These are phyloP conservation scores for Moesziomyces sp. DNA, from an alignment of 1,284 basidiomycete genomes.

Conservation along the genomic window DNA sequence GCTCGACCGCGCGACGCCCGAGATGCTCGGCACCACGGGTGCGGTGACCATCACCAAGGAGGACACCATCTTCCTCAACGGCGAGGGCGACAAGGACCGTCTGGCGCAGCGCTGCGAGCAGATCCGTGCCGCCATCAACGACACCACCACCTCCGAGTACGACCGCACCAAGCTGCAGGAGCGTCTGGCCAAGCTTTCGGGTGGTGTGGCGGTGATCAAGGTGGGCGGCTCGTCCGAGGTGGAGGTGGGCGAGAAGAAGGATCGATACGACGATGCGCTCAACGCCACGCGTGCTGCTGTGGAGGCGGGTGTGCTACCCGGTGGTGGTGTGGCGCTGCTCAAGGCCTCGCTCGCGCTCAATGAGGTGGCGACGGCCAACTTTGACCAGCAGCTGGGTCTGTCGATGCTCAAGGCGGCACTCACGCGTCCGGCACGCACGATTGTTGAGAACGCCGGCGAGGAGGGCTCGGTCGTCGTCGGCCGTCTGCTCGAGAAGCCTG, in stretches of 20 bases:
- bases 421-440: constrained; percentile 81
- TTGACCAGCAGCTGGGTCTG: constrained; percentile 96
- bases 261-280: constrained; percentile 95
- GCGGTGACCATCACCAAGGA: constrained; percentile 97
- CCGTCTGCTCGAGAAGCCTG: constrained; percentile 68
- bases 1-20: constrained; percentile 87
- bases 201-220: constrained; percentile 98
- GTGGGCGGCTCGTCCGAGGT: constrained; percentile 94
- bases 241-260: constrained; percentile 99
- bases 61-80: constrained; percentile 96
- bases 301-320: constrained; percentile 92
- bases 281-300: constrained; percentile 97
- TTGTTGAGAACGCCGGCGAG: constrained; percentile 93
- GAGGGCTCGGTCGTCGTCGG: constrained; percentile 94
- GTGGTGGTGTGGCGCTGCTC: constrained; percentile 89
- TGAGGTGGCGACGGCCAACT: constrained; percentile 85
- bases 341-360: constrained; percentile 88
- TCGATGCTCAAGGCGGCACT: constrained; percentile 90
- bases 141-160: constrained; percentile 88
- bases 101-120: constrained; percentile 79
- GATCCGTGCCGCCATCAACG: constrained; percentile 84
- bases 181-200: constrained; percentile 92
- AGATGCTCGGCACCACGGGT: constrained; percentile 91
- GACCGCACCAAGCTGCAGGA: constrained; percentile 97
- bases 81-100: constrained; percentile 71